Evolutionary conservation across 768 basidiomycete species (phyloP).

Genomic region (Candolleomyces efflorescens): DNA sequence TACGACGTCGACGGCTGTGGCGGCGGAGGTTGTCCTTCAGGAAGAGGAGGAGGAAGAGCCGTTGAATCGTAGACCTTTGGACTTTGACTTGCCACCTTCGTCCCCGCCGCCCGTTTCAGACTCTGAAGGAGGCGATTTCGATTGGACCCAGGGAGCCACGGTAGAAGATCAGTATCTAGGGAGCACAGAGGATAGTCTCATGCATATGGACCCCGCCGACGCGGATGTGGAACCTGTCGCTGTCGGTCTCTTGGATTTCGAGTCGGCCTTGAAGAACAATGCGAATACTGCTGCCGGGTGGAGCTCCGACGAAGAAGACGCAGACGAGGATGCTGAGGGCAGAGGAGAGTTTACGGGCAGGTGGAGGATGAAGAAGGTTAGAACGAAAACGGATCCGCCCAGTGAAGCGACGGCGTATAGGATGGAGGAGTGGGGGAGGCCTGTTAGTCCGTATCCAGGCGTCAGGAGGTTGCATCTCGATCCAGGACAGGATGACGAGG

Average conservation of each 20-base stretch:
- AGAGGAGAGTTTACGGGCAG: constrained; percentile 67
- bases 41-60: background rate
- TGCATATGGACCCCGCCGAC: constrained; percentile 25
- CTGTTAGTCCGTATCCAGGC: constrained; percentile 62
- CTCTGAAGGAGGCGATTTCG: constrained; percentile 5
- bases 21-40: background rate
- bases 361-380: constrained; percentile 52
- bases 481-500: background rate
- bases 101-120: constrained; percentile 14
- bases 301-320: constrained; percentile 28
- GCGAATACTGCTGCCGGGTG: constrained; percentile 25
- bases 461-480: constrained; percentile 17
- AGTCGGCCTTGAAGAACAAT: constrained; percentile 6
- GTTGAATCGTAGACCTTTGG: background rate
- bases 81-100: constrained; percentile 18
- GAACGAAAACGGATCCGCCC: constrained; percentile 63
- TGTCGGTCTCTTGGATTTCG: constrained; percentile 21
- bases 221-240: constrained; percentile 22
- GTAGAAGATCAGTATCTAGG: constrained; percentile 5
- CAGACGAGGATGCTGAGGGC: constrained; percentile 22
- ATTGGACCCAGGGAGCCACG: constrained; percentile 18
- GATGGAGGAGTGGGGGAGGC: constrained; percentile 62
- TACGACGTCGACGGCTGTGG: background rate
- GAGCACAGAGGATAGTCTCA: constrained; percentile 22
- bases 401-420: constrained; percentile 47